Base-by-base conservation (phyloP, 2,329 filamentous ascomycete species). In the Aureobasidium vineae region DNA sequence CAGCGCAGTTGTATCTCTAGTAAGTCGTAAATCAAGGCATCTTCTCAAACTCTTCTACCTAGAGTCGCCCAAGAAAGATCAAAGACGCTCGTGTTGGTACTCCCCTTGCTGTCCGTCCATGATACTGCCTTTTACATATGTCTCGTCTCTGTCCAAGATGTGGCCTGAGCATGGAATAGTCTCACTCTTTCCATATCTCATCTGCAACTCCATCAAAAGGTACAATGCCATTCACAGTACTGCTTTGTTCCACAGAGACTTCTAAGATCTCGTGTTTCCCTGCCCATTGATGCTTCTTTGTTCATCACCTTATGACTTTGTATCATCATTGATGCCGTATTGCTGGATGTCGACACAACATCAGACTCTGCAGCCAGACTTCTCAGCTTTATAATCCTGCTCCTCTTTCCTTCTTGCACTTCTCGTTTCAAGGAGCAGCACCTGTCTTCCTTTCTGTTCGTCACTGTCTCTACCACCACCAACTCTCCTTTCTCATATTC, bases 281-380 rank as follows among this genome's bases (percentile, higher is more conserved):
- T 26, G 43, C 45, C 36, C 57, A 19, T 49, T 47, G 54, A 38
- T 23, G 2, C 43, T 49, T 49, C 57, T 49, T 49, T 61, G 41
- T 47, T n/a, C n/a, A 5, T 41, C 26, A 2, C 26, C 21, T 26
- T 31, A 38, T 61, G 26, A 21, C 57, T 49, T 49, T 47, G 28
- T 61, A 61, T 36, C 15, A 28, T 10, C 11, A 38, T 49, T 21
- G 57, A 36, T 36, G 6, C 15, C 40, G 13, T 23, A 15, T 10
- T 38, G 41, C 23, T 26, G n/a, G 15, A 19, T 4, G n/a, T 61
- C 5, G 28, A 19, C n/a, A 36, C 15, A 23, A 33, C 19, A 8
- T 33, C 6, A n/a, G 10, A 3, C 8, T 36, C 15, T 38, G 23
- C 19, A 60, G 2, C 36, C 19, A n/a, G 40, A 6, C 15, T 16